Evolutionary conservation across 257 asterid genomes (phyloP).

Genomic region (Solanum bulbocastanum): DNA sequence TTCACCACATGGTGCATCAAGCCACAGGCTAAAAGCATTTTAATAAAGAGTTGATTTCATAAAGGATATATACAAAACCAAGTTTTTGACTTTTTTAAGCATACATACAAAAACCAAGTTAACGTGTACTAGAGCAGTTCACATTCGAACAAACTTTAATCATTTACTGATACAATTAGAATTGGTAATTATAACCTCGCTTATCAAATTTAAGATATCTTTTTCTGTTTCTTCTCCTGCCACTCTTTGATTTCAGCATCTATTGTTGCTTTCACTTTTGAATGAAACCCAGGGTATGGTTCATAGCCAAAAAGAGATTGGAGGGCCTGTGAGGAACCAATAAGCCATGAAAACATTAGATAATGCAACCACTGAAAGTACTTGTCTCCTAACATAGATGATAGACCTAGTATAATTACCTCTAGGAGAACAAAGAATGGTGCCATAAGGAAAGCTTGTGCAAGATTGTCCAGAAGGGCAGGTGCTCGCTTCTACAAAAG

Average conservation of each 20-base stretch:
- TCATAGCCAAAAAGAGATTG: constrained; percentile 63
- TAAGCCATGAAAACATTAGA: background rate
- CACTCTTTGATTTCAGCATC: constrained; percentile 63
- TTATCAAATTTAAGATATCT: constrained; percentile 21
- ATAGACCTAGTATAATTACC: constrained; percentile 29
- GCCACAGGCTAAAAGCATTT: background rate
- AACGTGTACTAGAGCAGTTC: background rate
- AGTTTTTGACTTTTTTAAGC: background rate
- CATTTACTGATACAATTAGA: background rate
- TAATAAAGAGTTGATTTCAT: background rate
- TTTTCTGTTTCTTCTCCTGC: constrained; percentile 62
- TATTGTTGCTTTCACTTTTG: constrained; percentile 44
- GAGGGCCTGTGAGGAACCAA: constrained; percentile 37
- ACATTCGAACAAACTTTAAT: background rate
- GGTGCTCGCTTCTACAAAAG: constrained; percentile 87
- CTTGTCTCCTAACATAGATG: background rate
- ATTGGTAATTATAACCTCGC: background rate
- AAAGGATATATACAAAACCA: background rate
- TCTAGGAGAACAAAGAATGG: constrained; percentile 87
- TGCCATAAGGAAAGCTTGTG: constrained; percentile 93
- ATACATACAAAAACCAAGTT: background rate
- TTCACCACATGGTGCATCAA: background rate
- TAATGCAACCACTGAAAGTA: background rate
- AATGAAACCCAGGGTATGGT: constrained; percentile 83
- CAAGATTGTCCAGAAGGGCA: constrained; percentile 87